Evolutionary conservation across 2,329 filamentous ascomycete species (phyloP).

Genomic region (Diaporthe capsici): DNA sequence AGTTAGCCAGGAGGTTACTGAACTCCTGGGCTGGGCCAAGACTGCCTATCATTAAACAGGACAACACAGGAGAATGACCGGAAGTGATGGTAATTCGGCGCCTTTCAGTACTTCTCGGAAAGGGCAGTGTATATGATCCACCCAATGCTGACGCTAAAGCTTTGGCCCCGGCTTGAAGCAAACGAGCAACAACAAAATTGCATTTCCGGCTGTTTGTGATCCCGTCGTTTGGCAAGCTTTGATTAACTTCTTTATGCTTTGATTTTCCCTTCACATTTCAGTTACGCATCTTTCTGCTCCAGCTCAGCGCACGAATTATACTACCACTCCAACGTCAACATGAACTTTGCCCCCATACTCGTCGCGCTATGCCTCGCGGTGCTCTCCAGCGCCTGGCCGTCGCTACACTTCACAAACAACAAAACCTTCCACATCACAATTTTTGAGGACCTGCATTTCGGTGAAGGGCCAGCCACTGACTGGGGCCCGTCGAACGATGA

Average conservation of each 20-base stretch:
- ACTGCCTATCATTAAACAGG: no score
- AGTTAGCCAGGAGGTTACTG: background rate
- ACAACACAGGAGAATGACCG: no score
- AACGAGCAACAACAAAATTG: background rate
- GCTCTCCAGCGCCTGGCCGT: constrained; percentile 14
- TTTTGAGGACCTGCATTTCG: constrained; percentile 65
- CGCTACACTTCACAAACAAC: constrained; percentile 20
- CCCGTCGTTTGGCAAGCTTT: background rate
- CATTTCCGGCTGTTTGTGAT: background rate
- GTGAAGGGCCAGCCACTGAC: constrained; percentile 56
- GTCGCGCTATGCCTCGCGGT: background rate
- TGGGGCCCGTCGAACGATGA: constrained; percentile 59
- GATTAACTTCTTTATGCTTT: background rate
- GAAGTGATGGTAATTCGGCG: no score
- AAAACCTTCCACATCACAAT: constrained; percentile 38
- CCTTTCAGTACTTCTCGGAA: background rate
- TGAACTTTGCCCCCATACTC: background rate
- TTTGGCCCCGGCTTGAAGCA: background rate
- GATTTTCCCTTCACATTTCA: background rate
- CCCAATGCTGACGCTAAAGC: background rate
- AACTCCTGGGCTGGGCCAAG: background rate
- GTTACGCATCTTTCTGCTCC: no score
- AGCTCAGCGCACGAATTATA: no score
- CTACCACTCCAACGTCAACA: background rate
- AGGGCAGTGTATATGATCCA: background rate